phyloP scores from a whole-genome alignment of 2,329 filamentous ascomycete species.

The Fusarium sp. region DNA sequence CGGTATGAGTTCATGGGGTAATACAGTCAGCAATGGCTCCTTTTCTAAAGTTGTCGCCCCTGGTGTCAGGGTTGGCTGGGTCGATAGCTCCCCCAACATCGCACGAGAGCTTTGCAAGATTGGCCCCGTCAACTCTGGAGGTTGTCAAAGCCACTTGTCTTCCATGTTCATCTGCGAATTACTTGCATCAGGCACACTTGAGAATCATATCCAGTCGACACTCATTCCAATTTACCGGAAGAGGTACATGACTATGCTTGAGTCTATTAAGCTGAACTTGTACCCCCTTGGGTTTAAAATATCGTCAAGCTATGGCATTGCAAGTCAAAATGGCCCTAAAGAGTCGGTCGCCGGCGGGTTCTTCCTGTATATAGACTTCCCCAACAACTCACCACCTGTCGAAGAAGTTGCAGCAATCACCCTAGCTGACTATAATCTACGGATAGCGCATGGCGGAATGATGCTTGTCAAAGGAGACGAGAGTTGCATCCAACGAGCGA shows the following conservation, averaged over 20 bases:
- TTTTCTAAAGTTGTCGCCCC: constrained; percentile 79
- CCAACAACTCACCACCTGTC: neutral
- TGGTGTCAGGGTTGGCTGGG: constrained; percentile 67
- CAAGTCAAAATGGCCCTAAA: no score
- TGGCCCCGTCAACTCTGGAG: neutral
- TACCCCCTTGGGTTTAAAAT: neutral
- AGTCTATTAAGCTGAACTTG: neutral
- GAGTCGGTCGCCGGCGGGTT: neutral
- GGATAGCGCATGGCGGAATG: neutral
- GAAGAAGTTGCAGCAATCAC: neutral
- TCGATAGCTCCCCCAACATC: neutral
- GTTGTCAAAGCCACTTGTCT: neutral
- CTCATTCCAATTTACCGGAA: neutral
- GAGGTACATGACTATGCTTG: neutral
- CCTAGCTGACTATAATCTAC: neutral
- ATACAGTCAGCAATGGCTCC: constrained; percentile 76
- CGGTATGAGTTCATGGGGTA: constrained; percentile 69
- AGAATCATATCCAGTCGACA: neutral
- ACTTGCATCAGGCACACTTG: neutral
- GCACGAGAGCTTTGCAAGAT: neutral
- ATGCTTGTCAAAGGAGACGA: neutral
- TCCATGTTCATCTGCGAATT: neutral
- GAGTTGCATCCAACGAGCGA: neutral
- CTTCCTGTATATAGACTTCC: neutral
- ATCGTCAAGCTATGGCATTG: no score